phyloP scores from a whole-genome alignment of 495 filamentous ascomycete genomes.

The Hypomontagnella monticulosa region DNA sequence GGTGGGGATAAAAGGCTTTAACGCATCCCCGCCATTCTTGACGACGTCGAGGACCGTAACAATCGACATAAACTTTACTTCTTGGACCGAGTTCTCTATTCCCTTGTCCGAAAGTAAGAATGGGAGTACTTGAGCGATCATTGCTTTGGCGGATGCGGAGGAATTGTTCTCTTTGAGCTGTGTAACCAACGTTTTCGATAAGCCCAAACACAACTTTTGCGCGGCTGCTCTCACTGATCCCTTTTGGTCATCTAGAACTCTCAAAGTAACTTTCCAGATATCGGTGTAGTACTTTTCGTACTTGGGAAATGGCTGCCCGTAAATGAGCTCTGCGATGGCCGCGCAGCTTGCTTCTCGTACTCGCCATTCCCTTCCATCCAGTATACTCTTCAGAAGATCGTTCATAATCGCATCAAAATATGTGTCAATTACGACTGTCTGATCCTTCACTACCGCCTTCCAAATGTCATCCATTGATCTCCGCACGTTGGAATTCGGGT shows the following conservation, averaged over 20 bases:
- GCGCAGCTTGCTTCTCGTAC: slow-evolving; percentile 90
- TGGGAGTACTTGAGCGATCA: slow-evolving; percentile 85
- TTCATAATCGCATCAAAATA: slow-evolving; percentile 87
- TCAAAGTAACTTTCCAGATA: slow-evolving; percentile 85
- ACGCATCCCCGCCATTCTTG: slow-evolving; percentile 77
- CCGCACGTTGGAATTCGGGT: slow-evolving; percentile 91
- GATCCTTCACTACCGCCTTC: slow-evolving; percentile 89
- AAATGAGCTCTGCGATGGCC: slow-evolving; percentile 85
- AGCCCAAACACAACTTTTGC: slow-evolving; percentile 77
- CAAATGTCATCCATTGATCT: slow-evolving; percentile 97
- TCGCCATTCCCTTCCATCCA: slow-evolving; percentile 88
- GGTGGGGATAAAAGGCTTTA: slow-evolving; percentile 81
- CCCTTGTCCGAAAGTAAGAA: slow-evolving; percentile 91
- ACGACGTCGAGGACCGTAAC: slow-evolving; percentile 85
- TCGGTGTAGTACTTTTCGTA: slow-evolving; percentile 85
- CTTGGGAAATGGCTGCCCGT: slow-evolving; percentile 75
- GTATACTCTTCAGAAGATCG: slow-evolving; percentile 83
- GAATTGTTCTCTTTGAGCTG: slow-evolving; percentile 83
- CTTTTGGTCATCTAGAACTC: slow-evolving; percentile 94
- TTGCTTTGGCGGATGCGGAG: slow-evolving; percentile 73
- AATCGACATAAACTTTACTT: slow-evolving; percentile 79
- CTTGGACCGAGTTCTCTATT: slow-evolving; percentile 84
- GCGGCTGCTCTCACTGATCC: slow-evolving; percentile 85
- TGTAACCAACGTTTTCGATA: slow-evolving; percentile 84
- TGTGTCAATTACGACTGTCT: slow-evolving; percentile 72